These are phyloP conservation scores for Pontederia paniculata DNA, from an alignment of 176 grass and related monocot species.

Conservation along the genomic window DNA sequence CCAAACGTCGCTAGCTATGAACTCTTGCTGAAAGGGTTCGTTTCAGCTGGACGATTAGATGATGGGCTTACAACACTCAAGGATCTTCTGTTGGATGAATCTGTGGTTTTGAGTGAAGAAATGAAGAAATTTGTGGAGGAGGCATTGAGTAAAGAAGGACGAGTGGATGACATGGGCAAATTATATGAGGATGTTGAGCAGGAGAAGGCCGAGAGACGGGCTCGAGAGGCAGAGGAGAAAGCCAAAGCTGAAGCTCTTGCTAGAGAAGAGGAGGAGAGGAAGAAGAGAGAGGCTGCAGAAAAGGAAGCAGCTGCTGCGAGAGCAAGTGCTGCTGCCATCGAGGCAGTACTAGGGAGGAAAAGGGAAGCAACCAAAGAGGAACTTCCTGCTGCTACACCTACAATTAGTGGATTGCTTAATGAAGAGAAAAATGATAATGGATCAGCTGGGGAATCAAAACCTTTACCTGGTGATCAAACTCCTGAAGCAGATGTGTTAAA, in stretches of 20 bases:
- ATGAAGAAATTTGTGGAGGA: conserved; percentile 55
- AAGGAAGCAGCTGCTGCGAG: conserved; percentile 62
- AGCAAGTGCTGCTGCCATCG: conserved; percentile 73
- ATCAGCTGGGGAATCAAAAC: conserved; percentile 15
- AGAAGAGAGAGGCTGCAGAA: conserved; percentile 47
- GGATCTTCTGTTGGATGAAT: conserved; percentile 48
- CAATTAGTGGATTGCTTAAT: conserved; percentile 19
- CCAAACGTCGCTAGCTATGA: conserved; percentile 49
- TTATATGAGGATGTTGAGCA: conserved; percentile 57
- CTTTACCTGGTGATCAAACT: neutral
- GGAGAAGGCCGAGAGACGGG: conserved; percentile 52
- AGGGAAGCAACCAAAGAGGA: conserved; percentile 29
- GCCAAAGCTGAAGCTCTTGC: conserved; percentile 44
- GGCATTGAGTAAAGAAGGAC: conserved; percentile 32
- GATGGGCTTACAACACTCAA: conserved; percentile 32
- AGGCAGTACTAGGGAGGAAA: conserved; percentile 51
- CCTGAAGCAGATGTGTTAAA: neutral
- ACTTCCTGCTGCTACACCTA: conserved; percentile 4
- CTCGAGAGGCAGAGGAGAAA: conserved; percentile 46
- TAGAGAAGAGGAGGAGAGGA: conserved; percentile 57
- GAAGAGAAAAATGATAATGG: conserved; percentile 23
- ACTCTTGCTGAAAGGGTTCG: conserved; percentile 40
- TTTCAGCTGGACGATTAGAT: conserved; percentile 28
- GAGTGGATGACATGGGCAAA: conserved; percentile 45
- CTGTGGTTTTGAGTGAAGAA: conserved; percentile 44